These are phyloP conservation scores for Aspergillus intermedius DNA, from an alignment of 2,329 filamentous ascomycete genomes.

Conservation along the genomic window DNA sequence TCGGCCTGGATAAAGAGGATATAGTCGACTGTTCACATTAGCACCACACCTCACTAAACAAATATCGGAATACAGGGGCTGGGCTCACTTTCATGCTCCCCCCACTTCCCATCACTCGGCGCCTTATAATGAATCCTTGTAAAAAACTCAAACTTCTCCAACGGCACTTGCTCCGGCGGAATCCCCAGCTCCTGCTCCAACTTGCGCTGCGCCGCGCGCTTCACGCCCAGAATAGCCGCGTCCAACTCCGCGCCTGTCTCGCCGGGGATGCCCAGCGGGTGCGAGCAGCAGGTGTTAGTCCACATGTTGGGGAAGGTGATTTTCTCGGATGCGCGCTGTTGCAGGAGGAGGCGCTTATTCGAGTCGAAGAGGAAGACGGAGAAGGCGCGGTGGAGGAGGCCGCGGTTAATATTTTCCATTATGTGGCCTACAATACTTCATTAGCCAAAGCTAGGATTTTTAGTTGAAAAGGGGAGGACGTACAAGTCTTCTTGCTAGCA, in stretches of 20 bases:
- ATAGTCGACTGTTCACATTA: conserved; percentile 68
- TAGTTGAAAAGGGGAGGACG: conserved; percentile 28
- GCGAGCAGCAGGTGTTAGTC: conserved; percentile 99
- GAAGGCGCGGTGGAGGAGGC: conserved; percentile 92
- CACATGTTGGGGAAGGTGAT: conserved; percentile 99
- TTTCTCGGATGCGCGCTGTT: conserved; percentile 93
- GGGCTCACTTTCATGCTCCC: conserved; percentile 75
- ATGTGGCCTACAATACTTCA: conserved; percentile 65
- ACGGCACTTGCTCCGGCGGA: conserved; percentile 75
- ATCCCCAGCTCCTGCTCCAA: conserved; percentile 93
- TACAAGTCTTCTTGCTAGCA: conserved; percentile 96
- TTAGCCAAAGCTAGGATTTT: neutral
- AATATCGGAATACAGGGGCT: too few species aligned
- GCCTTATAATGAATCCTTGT: conserved; percentile 98
- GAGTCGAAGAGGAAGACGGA: conserved; percentile 97
- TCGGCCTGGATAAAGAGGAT: conserved; percentile 97
- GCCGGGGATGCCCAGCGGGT: conserved; percentile 82
- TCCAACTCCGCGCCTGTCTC: conserved; percentile 81
- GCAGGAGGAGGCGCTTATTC: conserved; percentile 83
- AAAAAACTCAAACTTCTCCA: conserved; percentile 87
- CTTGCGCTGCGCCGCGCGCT: conserved; percentile 87
- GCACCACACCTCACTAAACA: neutral
- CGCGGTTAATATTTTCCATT: conserved; percentile 97
- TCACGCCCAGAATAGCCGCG: conserved; percentile 76
- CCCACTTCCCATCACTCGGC: conserved; percentile 95